Percentiles rank a stretch among this genome's conserved stretches.
These are phyloP conservation scores for Diplodia intermedia DNA, from an alignment of 2,329 filamentous ascomycete species.

Conservation along the genomic window DNA sequence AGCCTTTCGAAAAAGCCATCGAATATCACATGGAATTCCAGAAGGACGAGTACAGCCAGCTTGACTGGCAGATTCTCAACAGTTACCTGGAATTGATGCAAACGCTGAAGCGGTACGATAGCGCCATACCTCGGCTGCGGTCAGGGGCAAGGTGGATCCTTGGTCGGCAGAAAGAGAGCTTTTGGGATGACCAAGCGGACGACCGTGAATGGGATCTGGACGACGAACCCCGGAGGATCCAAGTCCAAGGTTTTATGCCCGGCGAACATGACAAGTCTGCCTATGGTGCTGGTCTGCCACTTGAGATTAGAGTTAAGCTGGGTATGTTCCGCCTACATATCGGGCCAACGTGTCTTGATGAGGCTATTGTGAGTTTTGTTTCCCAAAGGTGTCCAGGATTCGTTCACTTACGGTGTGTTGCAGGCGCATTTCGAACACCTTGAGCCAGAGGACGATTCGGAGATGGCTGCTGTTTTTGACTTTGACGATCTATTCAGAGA, in stretches of 20 bases:
- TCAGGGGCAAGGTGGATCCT: conserved; percentile 81
- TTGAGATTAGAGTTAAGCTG: conserved; percentile 84
- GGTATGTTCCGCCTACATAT: conserved; percentile 81
- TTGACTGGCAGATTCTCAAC: conserved; percentile 82
- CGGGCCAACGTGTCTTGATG: conserved; percentile 65
- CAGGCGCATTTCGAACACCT: conserved; percentile 65
- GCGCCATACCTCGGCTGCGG: conserved; percentile 74
- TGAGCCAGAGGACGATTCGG: conserved; percentile 64
- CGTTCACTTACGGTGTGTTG: not conserved
- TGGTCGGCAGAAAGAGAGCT: conserved; percentile 73
- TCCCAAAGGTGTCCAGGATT: not conserved
- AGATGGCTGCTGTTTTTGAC: conserved; percentile 63
- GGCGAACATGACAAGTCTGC: conserved; percentile 60
- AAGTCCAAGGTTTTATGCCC: conserved; percentile 66
- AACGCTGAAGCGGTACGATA: conserved; percentile 67
- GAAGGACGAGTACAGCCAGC: conserved; percentile 54
- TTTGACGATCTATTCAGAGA: conserved; percentile 84
- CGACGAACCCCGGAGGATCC: conserved; percentile 69
- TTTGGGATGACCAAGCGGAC: conserved; percentile 78
- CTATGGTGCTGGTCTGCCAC: conserved; percentile 77
- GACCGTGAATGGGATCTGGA: conserved; percentile 89
- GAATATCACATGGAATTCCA: conserved; percentile 53
- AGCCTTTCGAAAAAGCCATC: conserved; percentile 62
- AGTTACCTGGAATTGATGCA: conserved; percentile 76
- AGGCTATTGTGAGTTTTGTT: conserved; percentile 70